Percentiles rank a stretch among this genome's conserved stretches.
Conservation (phyloP, 2,329 filamentous ascomycete species). For the Sclerotiophoma versabilis region DNA sequence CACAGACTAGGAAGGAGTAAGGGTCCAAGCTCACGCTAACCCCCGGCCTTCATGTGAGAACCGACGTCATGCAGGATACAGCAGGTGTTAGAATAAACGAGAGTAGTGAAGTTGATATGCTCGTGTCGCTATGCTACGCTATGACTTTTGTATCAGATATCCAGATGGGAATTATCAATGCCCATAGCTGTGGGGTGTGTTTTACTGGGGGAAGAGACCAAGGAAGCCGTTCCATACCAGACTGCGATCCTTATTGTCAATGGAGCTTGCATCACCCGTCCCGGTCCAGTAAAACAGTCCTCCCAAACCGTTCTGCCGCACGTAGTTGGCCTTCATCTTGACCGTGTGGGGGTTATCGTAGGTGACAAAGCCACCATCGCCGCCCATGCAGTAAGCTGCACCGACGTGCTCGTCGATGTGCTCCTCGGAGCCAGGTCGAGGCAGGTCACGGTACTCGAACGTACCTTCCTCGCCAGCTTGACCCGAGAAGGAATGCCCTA, state of each 20-base stretch:
- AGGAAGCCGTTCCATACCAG: slow-evolving; percentile 67
- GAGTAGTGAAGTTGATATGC: background rate
- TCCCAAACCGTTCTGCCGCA: slow-evolving; percentile 72
- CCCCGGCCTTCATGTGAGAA: slow-evolving; percentile 11
- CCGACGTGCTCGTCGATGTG: slow-evolving; percentile 70
- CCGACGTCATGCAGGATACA: slow-evolving; percentile 12
- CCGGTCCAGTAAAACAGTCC: slow-evolving; percentile 85
- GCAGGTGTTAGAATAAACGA: background rate
- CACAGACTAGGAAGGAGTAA: too few relatives aligned
- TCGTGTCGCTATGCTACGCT: slow-evolving; percentile 17
- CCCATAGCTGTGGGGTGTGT: background rate
- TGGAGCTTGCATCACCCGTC: slow-evolving; percentile 67
- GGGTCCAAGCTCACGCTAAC: slow-evolving; percentile 26
- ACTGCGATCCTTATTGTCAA: slow-evolving; percentile 58
- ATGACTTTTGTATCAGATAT: slow-evolving; percentile 4
- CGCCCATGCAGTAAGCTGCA: slow-evolving; percentile 75
- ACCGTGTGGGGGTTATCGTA: slow-evolving; percentile 84
- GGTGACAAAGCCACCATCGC: slow-evolving; percentile 77
- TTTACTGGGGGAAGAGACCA: slow-evolving; percentile 53
- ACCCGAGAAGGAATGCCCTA: slow-evolving; percentile 66
- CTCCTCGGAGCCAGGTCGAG: slow-evolving; percentile 67
- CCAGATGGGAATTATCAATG: background rate
- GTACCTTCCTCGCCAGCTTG: slow-evolving; percentile 68
- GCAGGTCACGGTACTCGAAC: slow-evolving; percentile 77
- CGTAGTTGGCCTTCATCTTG: slow-evolving; percentile 75